These are phyloP conservation scores for Backusella liffmaniae DNA, from an alignment of 192 early-diverging fungal species.

Conservation along the genomic window DNA sequence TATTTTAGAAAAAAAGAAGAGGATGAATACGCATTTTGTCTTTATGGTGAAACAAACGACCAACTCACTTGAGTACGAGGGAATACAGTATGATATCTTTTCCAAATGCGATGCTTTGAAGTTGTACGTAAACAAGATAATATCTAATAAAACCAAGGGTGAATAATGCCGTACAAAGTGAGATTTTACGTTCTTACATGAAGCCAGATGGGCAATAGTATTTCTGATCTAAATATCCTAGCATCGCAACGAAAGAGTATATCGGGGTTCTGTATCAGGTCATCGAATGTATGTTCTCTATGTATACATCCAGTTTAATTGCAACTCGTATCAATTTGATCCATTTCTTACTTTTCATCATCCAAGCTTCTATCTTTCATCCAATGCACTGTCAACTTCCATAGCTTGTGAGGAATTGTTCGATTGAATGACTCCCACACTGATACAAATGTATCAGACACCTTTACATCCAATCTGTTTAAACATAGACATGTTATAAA, in stretches of 20 bases:
- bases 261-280: constrained; percentile 54
- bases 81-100: constrained; percentile 33
- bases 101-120: constrained; percentile 32
- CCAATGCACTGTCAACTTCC: constrained; percentile 30
- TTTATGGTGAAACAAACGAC: background rate
- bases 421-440: constrained; percentile 38
- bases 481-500: background rate
- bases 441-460: constrained; percentile 24
- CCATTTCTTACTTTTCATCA: background rate
- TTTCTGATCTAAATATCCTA: constrained; percentile 51
- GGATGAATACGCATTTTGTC: background rate
- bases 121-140: constrained; percentile 20
- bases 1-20: background rate
- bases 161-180: background rate
- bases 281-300: constrained; percentile 14
- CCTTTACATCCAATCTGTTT: background rate
- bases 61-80: constrained; percentile 11
- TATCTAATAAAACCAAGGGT: constrained; percentile 3
- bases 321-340: background rate
- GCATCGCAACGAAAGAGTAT: constrained; percentile 54
- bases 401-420: constrained; percentile 32
- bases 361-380: background rate
- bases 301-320: background rate
- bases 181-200: constrained; percentile 18
- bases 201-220: constrained; percentile 42